Evolutionary conservation across 176 grass and related monocot species (phyloP), one percentile per base, ranked within the genome.

Genomic region (Triticum urartu): DNA sequence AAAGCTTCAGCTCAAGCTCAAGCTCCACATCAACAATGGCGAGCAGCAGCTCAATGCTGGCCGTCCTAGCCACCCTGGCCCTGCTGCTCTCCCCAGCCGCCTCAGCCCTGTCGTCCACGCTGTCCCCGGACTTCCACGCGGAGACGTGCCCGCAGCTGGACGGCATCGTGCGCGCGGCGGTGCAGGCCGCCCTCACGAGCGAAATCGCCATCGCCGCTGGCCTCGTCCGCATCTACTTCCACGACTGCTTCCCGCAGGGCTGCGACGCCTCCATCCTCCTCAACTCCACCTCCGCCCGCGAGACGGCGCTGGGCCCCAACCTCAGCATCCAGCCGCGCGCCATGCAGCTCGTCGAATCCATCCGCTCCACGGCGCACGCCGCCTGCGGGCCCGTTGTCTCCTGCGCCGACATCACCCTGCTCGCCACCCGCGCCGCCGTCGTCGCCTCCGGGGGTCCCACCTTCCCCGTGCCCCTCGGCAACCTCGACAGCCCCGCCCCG

Each of bases 181-280:
- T 73, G 38, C 9, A 72, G 4, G 35, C 68, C 0, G 68, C 68
- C 35, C 68, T 72, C 1, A 4, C 9, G 20, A 36, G 39, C 4
- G 68, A 72, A 2, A 21, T 40, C 9, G 68, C 68, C 8, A 4
- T 72, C 13, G 36, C 69, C 18, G 36, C 69, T 4, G 69, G 72
- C 12, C 72, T 75, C 24, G 6, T 75, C 42, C 72, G 72, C 42
- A 48, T 75, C 42, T 75, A 30, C 42, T 75, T 75, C 72, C 42
- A 75, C 42, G 72, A 75, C 72, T 75, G 72, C 72, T 75, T 75
- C 72, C 72, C 72, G 40, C 45, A 50, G 40, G 72, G 88, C 0
- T 93, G 91, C 68, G 91, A 93, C 79, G 91, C 85, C 7, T 93
- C 91, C 25, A 63, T 90, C 12, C 65, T 90, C 3, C 88, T 93